Evolutionary conservation across 192 early-diverging fungal species (phyloP), one percentile per base, ranked within the genome.

Genomic region (Gryganskiella cystojenkinii): DNA sequence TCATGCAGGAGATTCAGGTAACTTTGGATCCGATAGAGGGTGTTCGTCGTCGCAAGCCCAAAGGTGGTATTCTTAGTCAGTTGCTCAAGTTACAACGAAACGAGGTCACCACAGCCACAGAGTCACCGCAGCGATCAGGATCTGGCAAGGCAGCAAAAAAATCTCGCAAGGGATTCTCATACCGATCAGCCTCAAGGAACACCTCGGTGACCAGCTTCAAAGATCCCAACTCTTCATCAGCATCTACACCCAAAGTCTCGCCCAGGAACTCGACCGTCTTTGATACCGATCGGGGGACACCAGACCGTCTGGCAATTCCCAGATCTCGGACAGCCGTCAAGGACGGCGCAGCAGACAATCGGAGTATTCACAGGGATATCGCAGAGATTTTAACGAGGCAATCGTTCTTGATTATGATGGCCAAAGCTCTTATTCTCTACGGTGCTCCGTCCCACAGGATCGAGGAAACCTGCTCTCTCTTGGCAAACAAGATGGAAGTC

Each of bases 381-480:
- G 72, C 72, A 4, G 65, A 76, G 30, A 76, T 76, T 30, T 3
- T 76, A 45, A 63, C 64, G 0, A 40, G 65, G 9, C 72, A 76
- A 46, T 76, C 72, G 13, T 76, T 76, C 60, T 9, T 76, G 17
- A 76, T 76, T 58, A 82, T 78, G 69, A 65, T 78, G 53, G 66
- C 70, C 46, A 67, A 70, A 17, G 56, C 73, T 3, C 34, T 82
- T 34, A 63, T 82, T 19, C 64, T 67, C 22, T 82, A 79, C 59
- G 81, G 73, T 17, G 81, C 75, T 1, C 81, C 81, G 8, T 61
- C 81, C 2, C 73, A 82, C 50, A 55, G 75, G 25, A 82, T 82
- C 28, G 81, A 82, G 17, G 75, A 78, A 17, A 79, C 75, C 1
- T 70, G 72, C 20, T 49, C 53, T 6, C 45, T 64, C n/a, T 17